phyloP scores from a whole-genome alignment of 768 basidiomycete genomes.

The Paxillus ammoniavirescens region DNA sequence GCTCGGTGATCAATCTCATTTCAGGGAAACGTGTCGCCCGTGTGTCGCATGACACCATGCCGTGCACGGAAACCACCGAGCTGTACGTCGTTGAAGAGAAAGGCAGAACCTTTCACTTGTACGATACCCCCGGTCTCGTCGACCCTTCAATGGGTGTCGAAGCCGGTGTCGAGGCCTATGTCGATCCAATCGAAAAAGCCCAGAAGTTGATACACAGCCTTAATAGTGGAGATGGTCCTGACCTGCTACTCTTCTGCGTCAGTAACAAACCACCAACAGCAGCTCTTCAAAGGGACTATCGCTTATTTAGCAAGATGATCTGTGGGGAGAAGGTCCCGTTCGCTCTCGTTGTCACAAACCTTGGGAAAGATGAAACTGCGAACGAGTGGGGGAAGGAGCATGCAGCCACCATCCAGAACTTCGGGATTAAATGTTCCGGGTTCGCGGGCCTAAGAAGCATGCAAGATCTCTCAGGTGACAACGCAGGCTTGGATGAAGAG shows the following conservation, averaged over 20 bases:
- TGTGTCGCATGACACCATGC: constrained; percentile 30
- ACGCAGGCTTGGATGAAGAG: constrained; percentile 22
- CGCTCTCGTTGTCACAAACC: constrained; percentile 31
- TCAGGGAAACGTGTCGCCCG: constrained; percentile 21
- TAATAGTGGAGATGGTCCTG: constrained; percentile 23
- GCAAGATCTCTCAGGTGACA: constrained; percentile 15
- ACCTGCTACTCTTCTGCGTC: constrained; percentile 32
- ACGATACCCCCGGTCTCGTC: constrained; percentile 34
- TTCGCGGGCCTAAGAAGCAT: constrained; percentile 35
- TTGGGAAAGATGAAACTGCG: constrained; percentile 23
- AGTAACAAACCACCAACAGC: constrained; percentile 24
- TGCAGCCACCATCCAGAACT: constrained; percentile 6
- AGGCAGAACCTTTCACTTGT: constrained; percentile 22
- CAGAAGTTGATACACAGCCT: constrained; percentile 33
- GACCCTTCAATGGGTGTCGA: constrained; percentile 21
- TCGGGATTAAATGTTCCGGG: constrained; percentile 20
- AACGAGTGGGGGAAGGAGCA: constrained; percentile 37
- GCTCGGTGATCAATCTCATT: constrained; percentile 43
- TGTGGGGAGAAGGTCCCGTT: constrained; percentile 26
- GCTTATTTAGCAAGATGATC: constrained; percentile 25
- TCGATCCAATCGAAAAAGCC: constrained; percentile 22
- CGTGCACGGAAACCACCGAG: constrained; percentile 31
- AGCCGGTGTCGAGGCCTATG: constrained; percentile 13
- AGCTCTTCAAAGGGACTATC: constrained; percentile 26
- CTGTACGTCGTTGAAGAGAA: constrained; percentile 25